Evolutionary conservation across 768 basidiomycete species (phyloP).

Genomic region (Tricholomella constricta): DNA sequence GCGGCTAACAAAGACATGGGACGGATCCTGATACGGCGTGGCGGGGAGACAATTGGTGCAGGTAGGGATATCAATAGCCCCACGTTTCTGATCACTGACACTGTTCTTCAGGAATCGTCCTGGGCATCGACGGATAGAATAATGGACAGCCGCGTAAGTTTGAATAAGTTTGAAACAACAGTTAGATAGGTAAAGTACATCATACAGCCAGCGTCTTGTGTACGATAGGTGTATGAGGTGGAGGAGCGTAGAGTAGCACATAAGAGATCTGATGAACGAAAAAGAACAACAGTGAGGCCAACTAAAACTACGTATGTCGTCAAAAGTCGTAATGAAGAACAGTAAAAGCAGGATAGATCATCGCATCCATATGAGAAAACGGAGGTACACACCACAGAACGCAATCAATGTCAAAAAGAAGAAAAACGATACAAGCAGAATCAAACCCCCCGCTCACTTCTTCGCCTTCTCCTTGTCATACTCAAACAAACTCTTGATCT

Average conservation of each 20-base stretch:
- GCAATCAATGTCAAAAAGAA: too few relatives aligned
- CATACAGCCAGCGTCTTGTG: not conserved
- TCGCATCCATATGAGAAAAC: not conserved
- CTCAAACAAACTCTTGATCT: slow-evolving; percentile 52
- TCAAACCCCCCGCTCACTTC: not conserved
- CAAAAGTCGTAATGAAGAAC: not conserved
- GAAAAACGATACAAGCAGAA: too few relatives aligned
- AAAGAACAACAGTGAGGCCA: not conserved
- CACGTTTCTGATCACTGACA: not conserved
- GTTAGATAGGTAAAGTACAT: not conserved
- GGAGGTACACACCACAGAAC: not conserved
- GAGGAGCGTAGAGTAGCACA: not conserved
- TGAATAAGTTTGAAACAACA: not conserved
- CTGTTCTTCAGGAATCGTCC: slow-evolving; percentile 3
- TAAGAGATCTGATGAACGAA: not conserved
- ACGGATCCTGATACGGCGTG: slow-evolving; percentile 79
- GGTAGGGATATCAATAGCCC: slow-evolving; percentile 44
- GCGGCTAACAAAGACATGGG: slow-evolving; percentile 95
- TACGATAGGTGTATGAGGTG: not conserved
- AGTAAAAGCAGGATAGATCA: not conserved
- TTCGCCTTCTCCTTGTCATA: slow-evolving; percentile 42
- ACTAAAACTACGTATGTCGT: not conserved
- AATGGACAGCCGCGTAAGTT: not conserved
- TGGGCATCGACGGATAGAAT: slow-evolving; percentile 6
- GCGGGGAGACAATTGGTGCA: slow-evolving; percentile 93